These are phyloP conservation scores for Chalciporus chontae DNA, from an alignment of 768 basidiomycete genomes.

Conservation along the genomic window DNA sequence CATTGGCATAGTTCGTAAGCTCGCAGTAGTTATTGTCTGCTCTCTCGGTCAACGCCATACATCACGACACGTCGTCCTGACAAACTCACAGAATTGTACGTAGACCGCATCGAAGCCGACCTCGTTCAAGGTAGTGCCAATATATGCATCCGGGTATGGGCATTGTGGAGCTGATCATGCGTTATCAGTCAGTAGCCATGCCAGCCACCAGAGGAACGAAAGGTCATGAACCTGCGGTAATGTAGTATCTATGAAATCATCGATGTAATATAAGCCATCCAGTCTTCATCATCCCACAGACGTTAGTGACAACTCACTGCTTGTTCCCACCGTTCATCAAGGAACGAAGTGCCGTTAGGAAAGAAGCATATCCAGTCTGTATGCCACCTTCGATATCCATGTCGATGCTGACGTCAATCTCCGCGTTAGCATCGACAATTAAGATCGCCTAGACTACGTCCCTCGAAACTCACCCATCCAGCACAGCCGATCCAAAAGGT, in stretches of 20 bases:
- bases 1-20: conserved; percentile 40
- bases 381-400: conserved; percentile 48
- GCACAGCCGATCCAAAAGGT: conserved; percentile 67
- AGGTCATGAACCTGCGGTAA: conserved; percentile 37
- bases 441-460: conserved; percentile 5
- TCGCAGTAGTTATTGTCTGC: conserved; percentile 47
- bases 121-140: conserved; percentile 39
- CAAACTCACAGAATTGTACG: conserved; percentile 43
- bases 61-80: conserved; percentile 5
- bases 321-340: conserved; percentile 29
- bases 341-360: conserved; percentile 24
- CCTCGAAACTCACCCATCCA: conserved; percentile 56
- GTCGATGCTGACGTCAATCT: conserved; percentile 30
- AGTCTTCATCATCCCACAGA: background rate
- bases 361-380: conserved; percentile 27
- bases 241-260: conserved; percentile 35
- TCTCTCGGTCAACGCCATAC: conserved; percentile 7
- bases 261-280: background rate
- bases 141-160: conserved; percentile 45
- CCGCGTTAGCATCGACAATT: background rate
- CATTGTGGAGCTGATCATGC: conserved; percentile 36
- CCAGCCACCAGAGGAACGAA: background rate
- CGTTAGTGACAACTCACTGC: conserved; percentile 13
- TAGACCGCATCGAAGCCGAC: conserved; percentile 48
- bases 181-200: conserved; percentile 3